Base-by-base conservation (phyloP, 305 asterid species). In the Fraxinus platypoda region DNA sequence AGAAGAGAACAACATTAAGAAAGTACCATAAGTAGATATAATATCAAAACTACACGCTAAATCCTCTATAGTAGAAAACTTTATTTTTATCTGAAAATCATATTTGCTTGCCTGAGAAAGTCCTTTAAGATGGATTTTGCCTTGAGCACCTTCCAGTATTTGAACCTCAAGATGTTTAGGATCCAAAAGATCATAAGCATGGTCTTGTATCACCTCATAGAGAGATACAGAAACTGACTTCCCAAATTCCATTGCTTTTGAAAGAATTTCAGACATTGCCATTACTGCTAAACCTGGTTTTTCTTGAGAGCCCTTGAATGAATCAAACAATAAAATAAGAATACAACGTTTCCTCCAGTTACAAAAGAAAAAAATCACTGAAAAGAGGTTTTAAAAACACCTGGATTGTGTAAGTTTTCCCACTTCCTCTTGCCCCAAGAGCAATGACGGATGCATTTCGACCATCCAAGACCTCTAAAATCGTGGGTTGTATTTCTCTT, bases 361-460 rank as follows among this genome's bases (percentile, higher is more conserved):
- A 81, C 34, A 64, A 35, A 43, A 46, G 31, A 54, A 7, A 64
- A 11, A 9, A 25, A 46, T 33, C 66, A 25, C 26, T 74, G 57
- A 72, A 46, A 26, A 77, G 23, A 49, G 30, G 46, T 72, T 68
- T 12, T 8, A 23, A 7, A 23, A 66, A 85, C 31, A 94, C 97
- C 97, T 92, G 95, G 78, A 91, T 86, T 52, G 90, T 88, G 74
- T 23, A 81, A 11, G 98, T 92, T 85, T 95, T 93, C 33, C 98
- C 98, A 88, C 98, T 94, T 82, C 97, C 95, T 84, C 90, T 91
- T 43, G 98, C 94, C 30, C 98, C 98, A 84, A 91, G 81, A n/a
- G 95, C 98, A 87, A 95, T 81, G 66, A 94, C 59, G 0, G 97
- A 87, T 84, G 91, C 92, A 88, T 90, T 88, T 79, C 78, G 88